Evolutionary conservation across 2,329 filamentous ascomycete genomes (phyloP), one percentile per base, ranked within the genome.

Genomic region (Diaporthe humulicola): DNA sequence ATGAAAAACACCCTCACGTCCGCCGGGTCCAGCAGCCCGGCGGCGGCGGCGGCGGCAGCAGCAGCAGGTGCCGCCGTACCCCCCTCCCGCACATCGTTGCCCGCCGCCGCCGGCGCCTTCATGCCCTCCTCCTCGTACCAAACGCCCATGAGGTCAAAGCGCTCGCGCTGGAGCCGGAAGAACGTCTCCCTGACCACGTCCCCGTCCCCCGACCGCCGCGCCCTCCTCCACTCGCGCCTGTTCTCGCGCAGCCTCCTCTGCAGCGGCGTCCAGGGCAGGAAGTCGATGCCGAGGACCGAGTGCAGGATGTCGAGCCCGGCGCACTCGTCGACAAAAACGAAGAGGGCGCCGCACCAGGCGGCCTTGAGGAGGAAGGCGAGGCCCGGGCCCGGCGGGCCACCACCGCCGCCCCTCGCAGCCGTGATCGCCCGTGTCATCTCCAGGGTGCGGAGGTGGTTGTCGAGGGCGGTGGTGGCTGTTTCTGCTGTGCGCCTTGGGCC

Each of bases 1-100:
- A 60, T 25, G 33, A 60, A 60, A 33, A 60, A 60, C 19, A 60
- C 56, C 9, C 56, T 33, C 56, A 60, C 33, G 7, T 60, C 33
- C 56, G 2, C 6, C 19, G 56, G 56, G 22, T 60, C 30, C 56
- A 58, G n/a, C 54, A 57, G 15, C 30, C 22, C 14, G 52, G 7
- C 22, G 1, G 17, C 1, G n/a, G n/a, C n/a, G n/a, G n/a, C n/a
- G n/a, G n/a, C n/a, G n/a, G n/a, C n/a, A n/a, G n/a, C n/a, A n/a
- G n/a, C n/a, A n/a, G n/a, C n/a, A n/a, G n/a, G n/a, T n/a, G n/a
- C n/a, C n/a, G n/a, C n/a, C n/a, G n/a, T n/a, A n/a, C n/a, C n/a
- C n/a, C n/a, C n/a, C n/a, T n/a, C n/a, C n/a, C n/a, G n/a, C n/a
- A n/a, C n/a, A n/a, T n/a, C 17, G 22, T 7, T n/a, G 30, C 57